Evolutionary conservation across 805 yeast genomes (phyloP).

Genomic region (Candida sphagnicola): DNA sequence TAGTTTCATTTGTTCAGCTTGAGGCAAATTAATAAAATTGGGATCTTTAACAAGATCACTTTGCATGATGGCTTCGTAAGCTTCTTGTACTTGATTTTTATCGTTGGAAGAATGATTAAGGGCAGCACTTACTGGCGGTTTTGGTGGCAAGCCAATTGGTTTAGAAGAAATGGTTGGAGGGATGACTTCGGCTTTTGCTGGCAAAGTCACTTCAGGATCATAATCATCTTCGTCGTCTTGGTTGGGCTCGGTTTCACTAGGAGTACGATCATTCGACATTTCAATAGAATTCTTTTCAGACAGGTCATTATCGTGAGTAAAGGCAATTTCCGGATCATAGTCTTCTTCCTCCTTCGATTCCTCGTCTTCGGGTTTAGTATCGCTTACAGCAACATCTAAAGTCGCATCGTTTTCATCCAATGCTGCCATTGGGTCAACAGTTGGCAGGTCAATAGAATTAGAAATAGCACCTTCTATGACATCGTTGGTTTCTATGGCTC

Average conservation of each 20-base stretch:
- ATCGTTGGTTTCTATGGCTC: neutral
- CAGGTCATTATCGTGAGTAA: neutral
- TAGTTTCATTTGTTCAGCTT: slow-evolving; percentile 27
- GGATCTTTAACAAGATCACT: slow-evolving; percentile 32
- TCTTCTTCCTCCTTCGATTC: slow-evolving; percentile 6
- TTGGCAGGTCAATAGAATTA: too few relatives aligned
- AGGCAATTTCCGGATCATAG: slow-evolving; percentile 8
- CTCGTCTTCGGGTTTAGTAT: slow-evolving; percentile 5
- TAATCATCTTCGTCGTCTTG: slow-evolving; percentile 25
- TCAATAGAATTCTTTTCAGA: slow-evolving; percentile 1
- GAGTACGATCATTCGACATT: slow-evolving; percentile 3
- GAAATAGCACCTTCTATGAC: neutral
- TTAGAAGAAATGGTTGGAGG: slow-evolving; percentile 3
- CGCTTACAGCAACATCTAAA: neutral
- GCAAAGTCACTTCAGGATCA: slow-evolving; percentile 22
- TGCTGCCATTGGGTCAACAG: too few relatives aligned
- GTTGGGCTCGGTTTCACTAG: slow-evolving; percentile 12
- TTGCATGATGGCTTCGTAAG: slow-evolving; percentile 33
- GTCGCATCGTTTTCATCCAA: neutral
- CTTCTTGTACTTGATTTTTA: slow-evolving; percentile 22
- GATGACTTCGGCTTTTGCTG: slow-evolving; percentile 3
- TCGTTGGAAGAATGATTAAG: slow-evolving; percentile 7
- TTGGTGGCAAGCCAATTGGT: slow-evolving; percentile 24
- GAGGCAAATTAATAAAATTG: slow-evolving; percentile 32
- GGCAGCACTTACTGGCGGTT: slow-evolving; percentile 20